Evolutionary conservation across 768 basidiomycete species (phyloP), one percentile per base, ranked within the genome.

Genomic region (Lactarius trivialis): DNA sequence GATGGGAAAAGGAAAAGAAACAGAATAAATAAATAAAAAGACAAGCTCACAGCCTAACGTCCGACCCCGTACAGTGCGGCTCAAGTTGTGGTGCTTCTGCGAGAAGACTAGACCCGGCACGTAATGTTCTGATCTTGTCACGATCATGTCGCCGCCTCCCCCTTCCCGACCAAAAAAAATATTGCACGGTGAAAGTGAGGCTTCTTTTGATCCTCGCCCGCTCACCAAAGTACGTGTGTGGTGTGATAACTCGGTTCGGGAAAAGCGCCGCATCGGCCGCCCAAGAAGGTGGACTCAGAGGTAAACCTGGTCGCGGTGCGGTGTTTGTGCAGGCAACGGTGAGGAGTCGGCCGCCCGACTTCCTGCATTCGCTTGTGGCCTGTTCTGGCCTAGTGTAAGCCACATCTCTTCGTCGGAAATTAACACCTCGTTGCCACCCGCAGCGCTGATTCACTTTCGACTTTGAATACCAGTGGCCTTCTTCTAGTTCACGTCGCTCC

Each of bases 121-220:
- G 8, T 19, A 12, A 48, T 12, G 24, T 48, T 48, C 45, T 48
- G 45, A 48, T 48, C 45, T 48, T 48, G 45, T 48, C 45, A 48
- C 45, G 24, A 24, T 24, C 45, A 24, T 48, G 45, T 57, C 39
- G 50, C 56, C 60, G 60, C 56, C 60, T 52, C 32, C 15, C 43
- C 43, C 55, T 21, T n/a, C 41, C 24, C 39, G 60, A 56, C 50
- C 21, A 34, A 30, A 43, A 53, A 52, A 32, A 36, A 30, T 14
- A n/a, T n/a, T n/a, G 36, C 19, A 28, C 21, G n/a, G 26, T 48
- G 12, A 48, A 48, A 14, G 45, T 48, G 21, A 15, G 30, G 15
- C 54, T 62, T 62, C 56, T 53, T 52, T 58, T 43, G 56, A 62
- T 62, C 50, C 55, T 62, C 61, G 30, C 34, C 50, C 61, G 15